These are phyloP conservation scores for Torulaspora franciscae DNA, from an alignment of 805 yeast genomes.

Conservation along the genomic window DNA sequence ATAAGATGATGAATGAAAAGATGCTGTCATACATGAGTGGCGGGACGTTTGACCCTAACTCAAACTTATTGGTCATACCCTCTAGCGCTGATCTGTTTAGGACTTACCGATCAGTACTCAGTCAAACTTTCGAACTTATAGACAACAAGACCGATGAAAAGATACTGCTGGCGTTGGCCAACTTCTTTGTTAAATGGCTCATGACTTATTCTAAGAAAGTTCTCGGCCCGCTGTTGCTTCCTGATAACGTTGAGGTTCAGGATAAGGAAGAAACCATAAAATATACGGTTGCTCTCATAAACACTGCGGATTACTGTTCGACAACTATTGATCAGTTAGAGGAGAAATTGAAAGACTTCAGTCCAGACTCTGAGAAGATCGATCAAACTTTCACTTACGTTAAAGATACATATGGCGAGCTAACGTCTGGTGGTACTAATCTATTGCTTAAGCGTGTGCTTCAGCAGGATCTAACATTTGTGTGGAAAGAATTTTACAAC, in stretches of 20 bases:
- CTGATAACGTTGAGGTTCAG: constrained; percentile 34
- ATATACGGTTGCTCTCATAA: constrained; percentile 65
- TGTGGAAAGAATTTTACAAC: constrained; percentile 80
- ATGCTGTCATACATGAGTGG: constrained; percentile 60
- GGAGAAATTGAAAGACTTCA: constrained; percentile 47
- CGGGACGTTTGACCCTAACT: constrained; percentile 47
- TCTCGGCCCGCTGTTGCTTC: constrained; percentile 47
- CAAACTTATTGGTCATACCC: constrained; percentile 64
- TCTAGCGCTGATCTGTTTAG: constrained; percentile 86
- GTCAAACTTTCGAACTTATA: constrained; percentile 58
- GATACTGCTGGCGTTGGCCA: constrained; percentile 42
- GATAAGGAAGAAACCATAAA: constrained; percentile 56
- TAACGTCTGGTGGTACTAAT: constrained; percentile 55
- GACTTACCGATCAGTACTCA: constrained; percentile 62
- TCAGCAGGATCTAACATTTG: constrained; percentile 54
- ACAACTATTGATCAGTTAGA: constrained; percentile 73
- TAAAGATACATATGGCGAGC: constrained; percentile 51
- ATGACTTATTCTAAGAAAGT: constrained; percentile 51
- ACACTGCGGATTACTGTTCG: constrained; percentile 87
- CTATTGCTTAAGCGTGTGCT: constrained; percentile 51
- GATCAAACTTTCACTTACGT: constrained; percentile 48
- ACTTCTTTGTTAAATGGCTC: constrained; percentile 63
- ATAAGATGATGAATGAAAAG: constrained; percentile 53
- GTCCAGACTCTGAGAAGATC: constrained; percentile 41
- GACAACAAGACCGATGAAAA: constrained; percentile 32